Base-by-base conservation (phyloP, 768 basidiomycete genomes). In the Dacryopinax spathularia region DNA sequence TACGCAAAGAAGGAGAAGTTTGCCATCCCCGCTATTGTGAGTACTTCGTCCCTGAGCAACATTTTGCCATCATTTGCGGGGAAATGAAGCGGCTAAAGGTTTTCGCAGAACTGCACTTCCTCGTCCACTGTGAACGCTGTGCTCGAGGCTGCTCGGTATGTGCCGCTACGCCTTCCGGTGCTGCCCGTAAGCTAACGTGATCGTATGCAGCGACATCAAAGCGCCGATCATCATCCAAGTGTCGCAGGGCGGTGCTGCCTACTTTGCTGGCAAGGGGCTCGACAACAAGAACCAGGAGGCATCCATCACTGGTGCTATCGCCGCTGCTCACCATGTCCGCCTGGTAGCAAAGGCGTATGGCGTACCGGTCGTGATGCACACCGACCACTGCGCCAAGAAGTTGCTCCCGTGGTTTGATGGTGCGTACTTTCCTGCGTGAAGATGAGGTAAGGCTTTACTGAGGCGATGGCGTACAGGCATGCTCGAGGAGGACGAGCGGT, bases 391-490 rank as follows among this genome's bases (percentile, higher is more conserved):
- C 73, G 96, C 96, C 15, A 79, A 95, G 71, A 98, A 99, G 77
- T 89, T 98, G 67, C 84, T 99, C 63, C 94, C 88, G 3, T 99
- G 96, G 96, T 94, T 97, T 75, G 96, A 99, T 75, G 95, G 76
- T 65, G 18, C 31, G 64, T 33, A 13, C n/a, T n/a, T n/a, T n/a
- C n/a, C n/a, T 4, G 16, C 33, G 22, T 16, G 33, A 2, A 25
- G 13, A 41, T 36, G 4, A 18, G 36, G 29, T 1, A n/a, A 10
- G 20, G 18, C 10, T 35, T 4, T 22, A 18, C 25, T 16, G 31
- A 27, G 25, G 37, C 34, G 5, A 16, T 18, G 34, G 5, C 3
- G 6, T 15, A 5, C 44, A 66, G 69, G 92, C 63, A 97, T 99
- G 96, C 90, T 98, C 73, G 88, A 84, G 60, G 95, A 94, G 62